Evolutionary conservation across 176 grass and related monocot genomes (phyloP).

Genomic region (Elaeis guineensis): DNA sequence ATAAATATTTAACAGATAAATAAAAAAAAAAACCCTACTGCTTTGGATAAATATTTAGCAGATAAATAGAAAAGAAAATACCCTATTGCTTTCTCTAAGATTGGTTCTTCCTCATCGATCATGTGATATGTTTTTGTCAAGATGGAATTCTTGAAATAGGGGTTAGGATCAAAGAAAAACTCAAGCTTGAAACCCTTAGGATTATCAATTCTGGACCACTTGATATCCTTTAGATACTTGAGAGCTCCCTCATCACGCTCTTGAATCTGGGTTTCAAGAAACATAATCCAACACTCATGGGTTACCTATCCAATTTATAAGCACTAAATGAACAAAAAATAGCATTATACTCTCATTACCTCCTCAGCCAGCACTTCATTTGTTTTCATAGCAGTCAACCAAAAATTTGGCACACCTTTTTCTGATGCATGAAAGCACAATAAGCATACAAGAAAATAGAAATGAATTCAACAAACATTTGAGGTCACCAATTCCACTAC

Average conservation of each 20-base stretch:
- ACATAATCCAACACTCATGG: not conserved
- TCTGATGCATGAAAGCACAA: not conserved
- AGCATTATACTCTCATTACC: conserved; percentile 3
- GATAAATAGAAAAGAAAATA: conserved; percentile 2
- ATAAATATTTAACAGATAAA: not conserved
- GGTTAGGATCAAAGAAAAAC: conserved; percentile 18
- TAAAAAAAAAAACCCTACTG: not conserved
- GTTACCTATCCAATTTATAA: too few species aligned
- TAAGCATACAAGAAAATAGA: not conserved
- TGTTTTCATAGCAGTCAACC: conserved; percentile 23
- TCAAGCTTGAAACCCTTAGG: conserved; percentile 26
- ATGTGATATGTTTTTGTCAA: conserved; percentile 26
- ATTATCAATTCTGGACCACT: conserved; percentile 21
- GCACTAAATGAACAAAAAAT: not conserved
- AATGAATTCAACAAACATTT: too few species aligned
- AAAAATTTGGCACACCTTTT: conserved; percentile 26
- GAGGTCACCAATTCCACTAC: not conserved
- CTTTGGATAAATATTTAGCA: not conserved
- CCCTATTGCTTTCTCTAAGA: conserved; percentile 26
- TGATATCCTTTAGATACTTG: conserved; percentile 24
- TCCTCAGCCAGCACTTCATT: conserved; percentile 17
- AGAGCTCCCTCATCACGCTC: conserved; percentile 24
- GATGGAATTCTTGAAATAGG: conserved; percentile 21
- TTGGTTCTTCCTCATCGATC: conserved; percentile 20
- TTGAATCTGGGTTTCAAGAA: conserved; percentile 19